Base-by-base conservation (phyloP, 495 filamentous ascomycete genomes). In the Xylaria venustula region DNA sequence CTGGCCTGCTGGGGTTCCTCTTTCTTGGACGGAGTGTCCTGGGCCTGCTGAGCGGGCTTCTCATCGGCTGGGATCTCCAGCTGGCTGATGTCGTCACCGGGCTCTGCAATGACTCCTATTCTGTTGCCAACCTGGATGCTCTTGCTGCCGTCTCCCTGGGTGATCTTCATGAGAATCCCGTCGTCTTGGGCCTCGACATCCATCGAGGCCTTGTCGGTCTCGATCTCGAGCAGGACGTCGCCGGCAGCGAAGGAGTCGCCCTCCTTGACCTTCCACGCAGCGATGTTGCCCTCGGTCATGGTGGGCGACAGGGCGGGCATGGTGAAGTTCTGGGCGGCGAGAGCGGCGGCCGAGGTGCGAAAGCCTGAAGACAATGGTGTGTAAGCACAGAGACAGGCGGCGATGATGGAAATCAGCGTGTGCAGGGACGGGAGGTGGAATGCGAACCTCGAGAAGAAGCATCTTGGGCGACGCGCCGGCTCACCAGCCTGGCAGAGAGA, bases 131-230 rank as follows among this genome's bases (percentile, higher is more conserved):
- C 89, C 64, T 88, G 77, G 45, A 93, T 78, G 12, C 75, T 80
- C 72, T 92, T 92, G 65, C 80, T 77, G 36, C 89, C 89, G 65
- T 90, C 86, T 23, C 78, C 78, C 75, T 87, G 80, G 72, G 84
- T 83, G 63, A 93, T 90, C 79, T 92, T 93, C 49, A 90, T 85
- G 71, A 93, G 66, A 61, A 89, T 78, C 19, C 90, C 90, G 61
- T 92, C 88, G 37, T 93, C 90, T 73, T 90, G 89, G 17, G 90
- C 90, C 73, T 93, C 90, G n/a, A 93, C 90, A 61, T 93, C 90
- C 88, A 93, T 93, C 40, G 88, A 87, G 19, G 90, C 90, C 76
- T 93, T 93, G 73, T 93, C 90, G 26, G 90, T 93, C 75, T 93
- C 90, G 69, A 93, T 91, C 71, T 93, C 90, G 32, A 93, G 81